Percentiles rank a stretch among this genome's conserved stretches.
These are phyloP conservation scores for Notholithocarpus densiflorus DNA, from an alignment of 306 rosid genomes.

Conservation along the genomic window DNA sequence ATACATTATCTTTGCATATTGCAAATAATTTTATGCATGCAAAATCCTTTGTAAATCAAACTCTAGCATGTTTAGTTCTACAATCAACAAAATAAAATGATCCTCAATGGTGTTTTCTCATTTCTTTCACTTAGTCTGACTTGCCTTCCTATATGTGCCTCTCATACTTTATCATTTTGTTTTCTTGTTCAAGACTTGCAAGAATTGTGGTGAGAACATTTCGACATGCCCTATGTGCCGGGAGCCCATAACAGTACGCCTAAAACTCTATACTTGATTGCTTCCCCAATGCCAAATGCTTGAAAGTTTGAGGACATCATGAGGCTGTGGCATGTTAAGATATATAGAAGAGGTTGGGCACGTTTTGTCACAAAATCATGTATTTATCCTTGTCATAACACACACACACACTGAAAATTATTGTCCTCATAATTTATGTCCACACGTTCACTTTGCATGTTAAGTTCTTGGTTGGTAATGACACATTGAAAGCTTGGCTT, in stretches of 20 bases:
- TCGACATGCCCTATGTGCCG: constrained; percentile 77
- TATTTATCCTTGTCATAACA: no score
- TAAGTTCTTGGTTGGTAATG: no score
- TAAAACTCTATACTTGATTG: constrained; percentile 58
- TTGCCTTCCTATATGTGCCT: background rate
- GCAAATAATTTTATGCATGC: no score
- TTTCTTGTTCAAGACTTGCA: constrained; percentile 66
- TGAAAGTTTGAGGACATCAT: background rate
- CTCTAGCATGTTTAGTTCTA: no score
- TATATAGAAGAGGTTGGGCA: no score
- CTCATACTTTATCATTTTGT: constrained; percentile 4
- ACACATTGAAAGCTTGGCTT: no score
- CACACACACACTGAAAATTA: no score
- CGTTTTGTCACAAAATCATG: no score
- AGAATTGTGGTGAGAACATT: constrained; percentile 70
- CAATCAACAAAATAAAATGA: no score
- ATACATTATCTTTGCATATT: background rate
- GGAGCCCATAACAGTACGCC: constrained; percentile 67
- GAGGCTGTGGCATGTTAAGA: background rate
- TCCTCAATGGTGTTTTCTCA: no score
- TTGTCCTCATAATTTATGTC: no score
- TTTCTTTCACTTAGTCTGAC: background rate
- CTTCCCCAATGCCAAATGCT: background rate
- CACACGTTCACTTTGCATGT: no score
- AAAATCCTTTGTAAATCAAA: background rate